Evolutionary conservation across 768 basidiomycete genomes (phyloP), one percentile per base, ranked within the genome.

Genomic region (Pleurotus ostreatus): DNA sequence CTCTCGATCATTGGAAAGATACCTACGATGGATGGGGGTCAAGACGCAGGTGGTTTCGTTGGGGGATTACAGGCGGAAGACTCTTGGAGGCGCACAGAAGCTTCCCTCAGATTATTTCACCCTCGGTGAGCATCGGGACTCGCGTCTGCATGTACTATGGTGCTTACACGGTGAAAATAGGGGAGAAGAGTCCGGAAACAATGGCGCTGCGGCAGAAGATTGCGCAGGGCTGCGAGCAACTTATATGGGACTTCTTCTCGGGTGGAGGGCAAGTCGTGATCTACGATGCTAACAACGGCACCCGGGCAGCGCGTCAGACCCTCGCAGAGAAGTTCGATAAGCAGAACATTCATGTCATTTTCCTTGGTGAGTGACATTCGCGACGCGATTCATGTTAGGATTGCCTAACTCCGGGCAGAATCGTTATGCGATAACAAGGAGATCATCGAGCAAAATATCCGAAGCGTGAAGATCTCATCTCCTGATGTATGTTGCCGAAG

Each of bases 201-300:
- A 78, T 90, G 55, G 81, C 78, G 37, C 74, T 98, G 43, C 77
- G 97, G 51, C 78, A 82, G 62, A 81, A 78, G 63, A 83, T 96
- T 60, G 82, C 86, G 43, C 78, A 80, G 0, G 92, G 88, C n/a
- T 91, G 97, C 60, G 94, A 98, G 72, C 80, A 89, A 68, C 75
- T 87, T 47, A 93, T 98, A 41, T 88, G 84, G 83, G 84, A 93
- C 60, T 97, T 89, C 71, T 98, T 96, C 71, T 78, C 80, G 57
- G 72, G 70, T 2, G 89, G 92, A 4, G 97, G 96, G 0, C 97
- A 99, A 69, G 95, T 98, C 22, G 93, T 96, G 38, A 95, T 99
- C 60, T 98, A 98, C 74, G 97, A 99, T 68, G 97, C 97, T 25
- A 99, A 99, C 66, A 98, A 98, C 63, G 94, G 94, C 1, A 84